These are phyloP conservation scores for Acanthamoeba polyphaga DNA, from an alignment of 208 protist species.

Conservation along the genomic window DNA sequence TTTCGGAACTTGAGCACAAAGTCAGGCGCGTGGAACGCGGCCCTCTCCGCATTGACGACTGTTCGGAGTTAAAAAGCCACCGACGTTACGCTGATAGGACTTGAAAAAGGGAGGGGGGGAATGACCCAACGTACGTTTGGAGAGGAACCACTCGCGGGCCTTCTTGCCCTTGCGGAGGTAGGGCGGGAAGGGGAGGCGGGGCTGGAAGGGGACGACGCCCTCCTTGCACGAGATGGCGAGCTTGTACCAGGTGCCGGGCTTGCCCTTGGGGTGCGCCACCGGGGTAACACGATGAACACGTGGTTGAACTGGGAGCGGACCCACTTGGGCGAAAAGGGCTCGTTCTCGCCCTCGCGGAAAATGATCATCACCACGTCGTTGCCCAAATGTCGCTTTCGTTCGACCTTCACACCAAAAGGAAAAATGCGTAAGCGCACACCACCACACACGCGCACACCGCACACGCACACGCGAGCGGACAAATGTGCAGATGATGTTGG, in stretches of 20 bases:
- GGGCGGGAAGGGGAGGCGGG: slow-evolving; percentile 49
- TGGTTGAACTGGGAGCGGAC: slow-evolving; percentile 70
- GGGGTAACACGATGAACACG: slow-evolving; percentile 30
- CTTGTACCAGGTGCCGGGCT: slow-evolving; percentile 48
- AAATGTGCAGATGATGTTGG: not conserved
- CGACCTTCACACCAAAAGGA: slow-evolving; percentile 68
- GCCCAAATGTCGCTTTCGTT: slow-evolving; percentile 82
- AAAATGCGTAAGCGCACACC: no score
- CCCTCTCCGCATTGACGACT: slow-evolving; percentile 70
- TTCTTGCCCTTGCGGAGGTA: slow-evolving; percentile 41
- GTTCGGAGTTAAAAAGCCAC: not conserved
- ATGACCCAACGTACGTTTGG: slow-evolving; percentile 17
- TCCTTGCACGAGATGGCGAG: slow-evolving; percentile 44
- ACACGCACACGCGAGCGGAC: not conserved
- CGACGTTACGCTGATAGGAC: not conserved
- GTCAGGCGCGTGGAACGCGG: slow-evolving; percentile 59
- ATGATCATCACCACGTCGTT: slow-evolving; percentile 85
- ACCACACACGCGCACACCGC: not conserved
- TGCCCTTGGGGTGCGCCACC: not conserved
- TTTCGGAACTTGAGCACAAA: slow-evolving; percentile 64
- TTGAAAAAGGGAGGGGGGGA: no score
- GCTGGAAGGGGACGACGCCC: slow-evolving; percentile 63
- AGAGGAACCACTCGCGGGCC: slow-evolving; percentile 30
- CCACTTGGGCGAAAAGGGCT: slow-evolving; percentile 53
- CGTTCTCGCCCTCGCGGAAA: slow-evolving; percentile 79